Conservation (phyloP, 345 rosid species). For the Streptanthus diversifolius region DNA sequence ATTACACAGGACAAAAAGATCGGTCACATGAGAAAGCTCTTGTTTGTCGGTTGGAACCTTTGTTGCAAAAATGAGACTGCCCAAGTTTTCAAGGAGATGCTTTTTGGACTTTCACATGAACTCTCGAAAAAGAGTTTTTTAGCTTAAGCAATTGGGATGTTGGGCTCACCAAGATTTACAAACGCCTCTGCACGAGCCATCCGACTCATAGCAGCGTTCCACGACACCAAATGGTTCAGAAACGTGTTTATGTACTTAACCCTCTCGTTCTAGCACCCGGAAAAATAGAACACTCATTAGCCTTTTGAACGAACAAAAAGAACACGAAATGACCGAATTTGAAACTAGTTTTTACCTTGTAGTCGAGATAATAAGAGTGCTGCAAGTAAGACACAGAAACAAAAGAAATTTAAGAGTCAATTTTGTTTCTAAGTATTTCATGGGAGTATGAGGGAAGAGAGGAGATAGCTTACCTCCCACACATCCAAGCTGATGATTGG, state of each 20-base stretch:
- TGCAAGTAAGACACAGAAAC: slow-evolving; percentile 35
- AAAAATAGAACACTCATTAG: neutral
- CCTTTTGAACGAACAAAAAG: neutral
- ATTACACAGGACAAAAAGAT: slow-evolving; percentile 3
- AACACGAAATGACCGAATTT: neutral
- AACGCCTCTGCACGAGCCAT: slow-evolving; percentile 89
- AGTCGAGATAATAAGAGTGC: slow-evolving; percentile 94
- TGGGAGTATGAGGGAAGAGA: neutral
- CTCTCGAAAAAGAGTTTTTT: neutral
- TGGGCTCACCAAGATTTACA: slow-evolving; percentile 83
- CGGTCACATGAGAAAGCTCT: slow-evolving; percentile 13
- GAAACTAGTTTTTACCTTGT: slow-evolving; percentile 54
- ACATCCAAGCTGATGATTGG: slow-evolving; percentile 82
- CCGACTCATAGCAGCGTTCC: slow-evolving; percentile 69
- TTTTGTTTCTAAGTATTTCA: neutral
- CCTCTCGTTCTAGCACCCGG: slow-evolving; percentile 60
- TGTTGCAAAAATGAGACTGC: slow-evolving; percentile 17
- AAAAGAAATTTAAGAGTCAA: neutral
- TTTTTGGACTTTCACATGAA: slow-evolving; percentile 7
- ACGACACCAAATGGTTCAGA: slow-evolving; percentile 82
- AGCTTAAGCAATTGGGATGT: slow-evolving; percentile 63
- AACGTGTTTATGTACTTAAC: slow-evolving; percentile 60
- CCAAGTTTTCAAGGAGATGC: neutral
- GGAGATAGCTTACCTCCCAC: slow-evolving; percentile 73
- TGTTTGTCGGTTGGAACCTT: slow-evolving; percentile 5